Base-by-base conservation (phyloP, 495 filamentous ascomycete species). In the Entonaema liquescens region DNA sequence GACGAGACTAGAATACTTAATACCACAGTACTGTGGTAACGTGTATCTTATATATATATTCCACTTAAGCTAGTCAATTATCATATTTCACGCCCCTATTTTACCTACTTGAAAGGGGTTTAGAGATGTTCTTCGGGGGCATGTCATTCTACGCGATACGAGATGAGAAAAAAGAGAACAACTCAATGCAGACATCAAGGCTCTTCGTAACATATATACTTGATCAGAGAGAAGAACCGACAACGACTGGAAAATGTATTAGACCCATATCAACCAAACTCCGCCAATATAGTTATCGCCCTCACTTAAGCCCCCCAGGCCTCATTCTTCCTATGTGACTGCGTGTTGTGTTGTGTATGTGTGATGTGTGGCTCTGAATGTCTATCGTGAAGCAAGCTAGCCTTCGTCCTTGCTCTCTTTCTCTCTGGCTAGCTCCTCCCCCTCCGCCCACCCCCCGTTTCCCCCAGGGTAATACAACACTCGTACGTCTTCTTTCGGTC, bases 11-110 rank as follows among this genome's bases (percentile, higher is more conserved):
- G 76, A 40, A 69, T 78, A 40, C 76, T 87, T 6, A 78, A 86
- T 70, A 76, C 78, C 31, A 80, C 83, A 26, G 73, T 84, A 42
- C 69, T 89, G 40, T 87, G 84, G 86, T 88, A 74, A 78, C 42
- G 44, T 49, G 31, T 38, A 55, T 11, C 13, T 11, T 55, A 36
- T 6, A 25, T 57, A 57, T 15, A 57, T 40, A 23, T 38, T 25
- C 31, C 54, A 35, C 54, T 23, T 23, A 23, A 57, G 3, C 54
- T 0, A 40, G 4, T 5, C 17, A 1, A 12, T 2, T 8, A 19
- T 17, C 49, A 15, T 23, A n/a, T 57, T 36, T 23, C 19, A 25
- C 17, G 19, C 9, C 29, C 19, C 29, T 57, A 17, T 57, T 7
- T n/a, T 19, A 26, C 54, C n/a, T 57, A 2, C 23, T 26, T 29